Evolutionary conservation across 2,329 filamentous ascomycete genomes (phyloP).

Genomic region (Penicillium sp.): DNA sequence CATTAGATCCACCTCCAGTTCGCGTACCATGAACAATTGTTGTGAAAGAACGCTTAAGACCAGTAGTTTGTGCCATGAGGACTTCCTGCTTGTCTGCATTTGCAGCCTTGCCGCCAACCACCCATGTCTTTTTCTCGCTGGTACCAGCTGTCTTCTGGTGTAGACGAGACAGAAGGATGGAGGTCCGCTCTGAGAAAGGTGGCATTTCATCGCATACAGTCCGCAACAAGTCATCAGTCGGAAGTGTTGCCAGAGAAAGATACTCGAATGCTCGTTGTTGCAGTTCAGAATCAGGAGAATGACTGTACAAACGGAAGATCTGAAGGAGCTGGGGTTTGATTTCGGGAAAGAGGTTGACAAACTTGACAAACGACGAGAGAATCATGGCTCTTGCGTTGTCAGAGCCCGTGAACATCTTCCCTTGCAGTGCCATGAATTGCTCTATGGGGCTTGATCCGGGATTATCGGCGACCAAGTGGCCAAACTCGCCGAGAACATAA

Average conservation of each 20-base stretch:
- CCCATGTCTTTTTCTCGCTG: slow-evolving; percentile 95
- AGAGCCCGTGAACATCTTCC: slow-evolving; percentile 85
- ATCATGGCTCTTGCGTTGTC: slow-evolving; percentile 91
- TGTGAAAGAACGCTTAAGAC: slow-evolving; percentile 83
- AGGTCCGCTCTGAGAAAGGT: slow-evolving; percentile 91
- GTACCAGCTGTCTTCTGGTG: slow-evolving; percentile 93
- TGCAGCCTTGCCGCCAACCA: slow-evolving; percentile 94
- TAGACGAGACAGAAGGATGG: slow-evolving; percentile 83
- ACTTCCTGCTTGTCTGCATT: slow-evolving; percentile 80
- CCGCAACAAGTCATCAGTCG: slow-evolving; percentile 85
- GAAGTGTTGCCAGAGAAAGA: slow-evolving; percentile 77
- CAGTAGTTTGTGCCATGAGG: slow-evolving; percentile 74
- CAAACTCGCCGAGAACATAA: slow-evolving; percentile 94
- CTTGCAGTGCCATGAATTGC: slow-evolving; percentile 88
- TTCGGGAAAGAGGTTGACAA: slow-evolving; percentile 96
- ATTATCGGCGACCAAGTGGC: slow-evolving; percentile 91
- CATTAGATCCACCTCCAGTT: slow-evolving; percentile 34
- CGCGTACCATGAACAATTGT: slow-evolving; percentile 48
- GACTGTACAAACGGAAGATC: slow-evolving; percentile 88
- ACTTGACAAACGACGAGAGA: slow-evolving; percentile 94
- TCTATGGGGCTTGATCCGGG: slow-evolving; percentile 93
- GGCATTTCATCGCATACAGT: slow-evolving; percentile 99
- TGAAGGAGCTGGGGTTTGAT: slow-evolving; percentile 94
- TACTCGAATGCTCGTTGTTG: slow-evolving; percentile 98
- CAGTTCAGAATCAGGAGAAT: slow-evolving; percentile 90